Evolutionary conservation across 495 filamentous ascomycete species (phyloP).

Genomic region (Trichoderma virens): DNA sequence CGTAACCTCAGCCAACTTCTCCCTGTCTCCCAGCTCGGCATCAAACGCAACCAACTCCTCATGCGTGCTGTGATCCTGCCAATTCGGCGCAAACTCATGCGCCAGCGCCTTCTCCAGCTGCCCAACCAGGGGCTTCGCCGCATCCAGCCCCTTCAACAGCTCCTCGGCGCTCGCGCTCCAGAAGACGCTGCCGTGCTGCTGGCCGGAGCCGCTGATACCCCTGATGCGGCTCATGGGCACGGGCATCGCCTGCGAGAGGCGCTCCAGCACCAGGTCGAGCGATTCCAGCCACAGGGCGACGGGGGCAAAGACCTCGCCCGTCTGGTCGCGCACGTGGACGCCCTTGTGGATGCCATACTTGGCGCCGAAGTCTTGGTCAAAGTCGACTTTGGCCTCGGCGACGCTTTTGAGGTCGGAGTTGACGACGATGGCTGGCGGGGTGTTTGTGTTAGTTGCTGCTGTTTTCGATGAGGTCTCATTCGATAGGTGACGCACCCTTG

Average conservation of each 20-base stretch:
- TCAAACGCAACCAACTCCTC: conserved; percentile 86
- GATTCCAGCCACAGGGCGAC: conserved; percentile 93
- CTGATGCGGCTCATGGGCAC: conserved; percentile 63
- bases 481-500: conserved; percentile 68
- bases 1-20: conserved; percentile 65
- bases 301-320: conserved; percentile 84
- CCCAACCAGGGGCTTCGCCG: conserved; percentile 51
- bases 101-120: conserved; percentile 65
- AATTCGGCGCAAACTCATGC: conserved; percentile 85
- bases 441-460: conserved; percentile 1
- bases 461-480: neutral
- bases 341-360: conserved; percentile 86
- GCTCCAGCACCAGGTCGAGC: conserved; percentile 70
- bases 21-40: conserved; percentile 52
- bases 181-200: conserved; percentile 94
- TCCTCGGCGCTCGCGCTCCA: conserved; percentile 70
- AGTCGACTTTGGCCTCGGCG: conserved; percentile 69
- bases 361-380: conserved; percentile 59
- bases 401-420: conserved; percentile 69
- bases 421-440: conserved; percentile 59
- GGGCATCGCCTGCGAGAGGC: conserved; percentile 57
- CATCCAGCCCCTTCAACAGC: conserved; percentile 53
- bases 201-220: conserved; percentile 85
- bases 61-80: conserved; percentile 95
- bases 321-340: conserved; percentile 68